Evolutionary conservation across 352 stramenopile genomes (phyloP), one percentile per base, ranked within the genome.

Genomic region (Plasmopara halstedii): DNA sequence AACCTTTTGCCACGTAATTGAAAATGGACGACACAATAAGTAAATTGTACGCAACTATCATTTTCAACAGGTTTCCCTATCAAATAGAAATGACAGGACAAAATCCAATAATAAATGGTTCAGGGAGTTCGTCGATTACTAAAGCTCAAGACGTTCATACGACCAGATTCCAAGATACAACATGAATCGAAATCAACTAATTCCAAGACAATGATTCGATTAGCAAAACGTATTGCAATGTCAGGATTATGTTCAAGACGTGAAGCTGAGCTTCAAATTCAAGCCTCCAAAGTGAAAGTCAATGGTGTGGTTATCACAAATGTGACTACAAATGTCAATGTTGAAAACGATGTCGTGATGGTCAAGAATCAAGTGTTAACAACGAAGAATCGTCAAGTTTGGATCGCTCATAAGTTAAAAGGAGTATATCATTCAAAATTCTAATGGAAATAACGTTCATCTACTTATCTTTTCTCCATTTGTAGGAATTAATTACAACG

Each of bases 371-470:
- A 62, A 34, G 44, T 96, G 11, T 19, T 51, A 32, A 50, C 59
- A 53, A 36, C 66, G 61, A 41, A 71, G 64, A 56, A 62, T 41
- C 25, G 53, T 37, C 82, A 85, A 46, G 62, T 96, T 2, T 93
- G 85, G 68, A 82, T 96, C 56, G 86, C 80, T 8, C 64, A 96
- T 69, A 96, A 96, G 54, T 55, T 94, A 13, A 57, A 67, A 26
- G 81, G 83, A n/a, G 85, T 88, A 70, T n/a, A n/a, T n/a, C n/a
- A n/a, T n/a, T n/a, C n/a, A n/a, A n/a, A n/a, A n/a, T n/a, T n/a
- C n/a, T n/a, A n/a, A n/a, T n/a, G n/a, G n/a, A n/a, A n/a, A n/a
- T n/a, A n/a, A n/a, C n/a, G n/a, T n/a, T n/a, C n/a, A n/a, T n/a
- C n/a, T n/a, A n/a, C n/a, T n/a, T n/a, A n/a, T n/a, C n/a, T n/a